Percentiles rank a stretch among this genome's conserved stretches.
These are phyloP conservation scores for Edaphochlamys debaryana DNA, from an alignment of 139 green algal species.

Conservation along the genomic window DNA sequence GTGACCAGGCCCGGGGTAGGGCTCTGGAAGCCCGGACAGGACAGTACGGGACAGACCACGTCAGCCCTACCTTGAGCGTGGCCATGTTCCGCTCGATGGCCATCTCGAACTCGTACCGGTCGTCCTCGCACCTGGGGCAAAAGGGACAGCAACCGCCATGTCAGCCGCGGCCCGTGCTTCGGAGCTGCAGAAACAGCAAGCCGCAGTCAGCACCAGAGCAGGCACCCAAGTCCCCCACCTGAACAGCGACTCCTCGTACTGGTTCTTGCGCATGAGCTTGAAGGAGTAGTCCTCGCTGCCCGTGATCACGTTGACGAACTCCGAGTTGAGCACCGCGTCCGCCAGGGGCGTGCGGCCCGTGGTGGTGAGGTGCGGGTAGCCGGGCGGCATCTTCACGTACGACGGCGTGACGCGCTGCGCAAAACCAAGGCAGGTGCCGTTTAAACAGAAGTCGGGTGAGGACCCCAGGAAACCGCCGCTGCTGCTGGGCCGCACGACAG, in stretches of 20 bases:
- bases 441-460: no score
- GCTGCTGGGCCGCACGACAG: no score
- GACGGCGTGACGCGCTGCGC: constrained; percentile 80
- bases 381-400: constrained; percentile 92
- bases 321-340: constrained; percentile 86
- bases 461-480: no score
- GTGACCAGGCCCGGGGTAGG: no score
- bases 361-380: constrained; percentile 77
- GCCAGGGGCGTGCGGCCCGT: constrained; percentile 62
- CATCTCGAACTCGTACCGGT: constrained; percentile 98
- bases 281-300: constrained; percentile 86
- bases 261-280: constrained; percentile 98
- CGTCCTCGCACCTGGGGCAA: constrained; percentile 89
- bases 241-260: constrained; percentile 92
- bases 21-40: no score
- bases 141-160: constrained; percentile 47
- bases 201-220: no score
- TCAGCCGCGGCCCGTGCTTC: no score
- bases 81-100: constrained; percentile 86
- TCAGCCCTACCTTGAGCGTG: constrained; percentile 66
- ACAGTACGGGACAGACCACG: no score
- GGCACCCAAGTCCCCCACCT: constrained; percentile 44
- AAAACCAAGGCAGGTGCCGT: no score
- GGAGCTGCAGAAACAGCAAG: no score
- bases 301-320: constrained; percentile 95